Base-by-base conservation (phyloP, 106 monocot genomes). In the Xerophyta viscosa region DNA sequence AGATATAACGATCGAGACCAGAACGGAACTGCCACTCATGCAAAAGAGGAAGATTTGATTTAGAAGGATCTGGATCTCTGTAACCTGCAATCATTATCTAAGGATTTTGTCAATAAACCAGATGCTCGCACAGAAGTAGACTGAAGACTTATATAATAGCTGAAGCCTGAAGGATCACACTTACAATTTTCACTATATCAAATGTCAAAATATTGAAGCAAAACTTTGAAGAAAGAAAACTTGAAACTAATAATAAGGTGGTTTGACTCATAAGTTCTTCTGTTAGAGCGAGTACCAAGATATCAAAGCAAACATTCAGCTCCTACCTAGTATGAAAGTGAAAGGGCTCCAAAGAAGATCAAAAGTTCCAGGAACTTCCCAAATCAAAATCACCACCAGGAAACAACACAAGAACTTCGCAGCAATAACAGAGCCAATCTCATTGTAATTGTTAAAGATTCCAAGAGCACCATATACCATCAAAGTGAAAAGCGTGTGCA, bases 21-120 rank as follows among this genome's bases (percentile, higher is more conserved):
- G 92, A 93, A 77, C 87, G 80, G 61, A 93, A 93, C 50, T 93
- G 80, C 87, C 92, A 93, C 61, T 93, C 92, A 72, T 93, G 92
- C 71, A 93, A 70, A 19, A 84, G 69, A 37, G 67, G 63, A 26
- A 74, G 48, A 41, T 84, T 71, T 69, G 83, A 67, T 64, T 87
- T 93, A 33, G 87, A 68, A 46, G 92, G 83, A 31, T 72, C 77
- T 27, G 92, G 68, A 61, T 87, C 92, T 55, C 70, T 80, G 55
- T 71, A 93, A 17, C 87, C 92, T 93, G 67, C 48, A 71, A 29
- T 21, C 12, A 57, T 45, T 57, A n/a, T 20, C 33, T 3, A 39
- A 39, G 15, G 39, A 12, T 12, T 18, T 56, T 25, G n/a, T 42
- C 11, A 31, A 48, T 21, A 39, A 22, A n/a, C 3, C 1, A 8